These are phyloP conservation scores for Debaryomycetaceae sp. DNA, from an alignment of 1,139 yeast species.

Conservation along the genomic window DNA sequence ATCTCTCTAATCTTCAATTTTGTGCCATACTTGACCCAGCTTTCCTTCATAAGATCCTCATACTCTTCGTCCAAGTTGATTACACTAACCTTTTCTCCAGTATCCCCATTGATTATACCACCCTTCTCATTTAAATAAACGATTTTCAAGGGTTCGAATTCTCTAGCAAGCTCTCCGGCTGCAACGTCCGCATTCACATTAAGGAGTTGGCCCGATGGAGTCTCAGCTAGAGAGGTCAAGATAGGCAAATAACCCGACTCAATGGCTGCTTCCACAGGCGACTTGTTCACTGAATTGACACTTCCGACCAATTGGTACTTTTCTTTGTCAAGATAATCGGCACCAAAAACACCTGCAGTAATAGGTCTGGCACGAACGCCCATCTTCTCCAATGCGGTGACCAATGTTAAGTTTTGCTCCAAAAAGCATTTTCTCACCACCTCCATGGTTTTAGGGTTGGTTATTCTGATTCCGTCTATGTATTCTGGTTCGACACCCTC, in stretches of 20 bases:
- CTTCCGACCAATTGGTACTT: constrained; percentile 93
- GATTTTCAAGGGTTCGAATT: constrained; percentile 92
- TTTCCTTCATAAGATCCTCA: constrained; percentile 82
- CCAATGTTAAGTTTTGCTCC: constrained; percentile 90
- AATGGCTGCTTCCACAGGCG: constrained; percentile 91
- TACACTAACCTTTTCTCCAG: constrained; percentile 84
- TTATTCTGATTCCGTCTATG: constrained; percentile 93
- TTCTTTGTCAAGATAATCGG: constrained; percentile 85
- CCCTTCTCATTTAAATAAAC: constrained; percentile 97
- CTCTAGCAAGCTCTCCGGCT: constrained; percentile 96
- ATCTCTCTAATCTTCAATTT: constrained; percentile 94
- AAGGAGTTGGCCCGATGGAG: constrained; percentile 91
- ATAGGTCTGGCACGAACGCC: constrained; percentile 99
- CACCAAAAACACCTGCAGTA: constrained; percentile 95
- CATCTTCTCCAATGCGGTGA: constrained; percentile 91
- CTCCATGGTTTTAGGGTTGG: constrained; percentile 91
- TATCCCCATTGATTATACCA: constrained; percentile 88
- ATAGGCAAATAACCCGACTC: constrained; percentile 96
- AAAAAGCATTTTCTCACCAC: constrained; percentile 93
- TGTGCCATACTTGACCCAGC: constrained; percentile 99
- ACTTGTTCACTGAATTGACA: constrained; percentile 79
- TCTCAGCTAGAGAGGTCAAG: constrained; percentile 93
- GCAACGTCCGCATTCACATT: constrained; percentile 99
- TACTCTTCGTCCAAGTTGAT: constrained; percentile 96
- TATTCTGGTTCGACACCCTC: constrained; percentile 96